Evolutionary conservation across 257 asterid species (phyloP).

Genomic region (Lavandula angustifolia): DNA sequence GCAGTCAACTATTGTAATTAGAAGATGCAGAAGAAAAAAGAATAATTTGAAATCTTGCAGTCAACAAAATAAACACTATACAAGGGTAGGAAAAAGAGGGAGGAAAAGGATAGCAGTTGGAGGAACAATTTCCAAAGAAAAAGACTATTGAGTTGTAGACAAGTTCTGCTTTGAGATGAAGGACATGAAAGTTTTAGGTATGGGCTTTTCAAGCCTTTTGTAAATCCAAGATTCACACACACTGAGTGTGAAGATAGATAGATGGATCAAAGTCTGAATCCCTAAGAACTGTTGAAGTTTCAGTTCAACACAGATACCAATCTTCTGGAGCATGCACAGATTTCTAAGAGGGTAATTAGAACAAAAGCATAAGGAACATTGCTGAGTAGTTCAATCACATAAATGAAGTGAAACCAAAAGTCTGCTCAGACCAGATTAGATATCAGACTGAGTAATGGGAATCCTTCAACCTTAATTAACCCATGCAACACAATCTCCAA

Average conservation of each 20-base stretch:
- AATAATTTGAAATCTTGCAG: no score
- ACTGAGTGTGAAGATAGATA: background rate
- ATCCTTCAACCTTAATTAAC: conserved; percentile 1
- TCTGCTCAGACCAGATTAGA: conserved; percentile 37
- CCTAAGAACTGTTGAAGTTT: conserved; percentile 39
- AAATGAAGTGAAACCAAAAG: conserved; percentile 46
- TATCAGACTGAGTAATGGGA: conserved; percentile 35
- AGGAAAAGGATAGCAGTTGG: background rate
- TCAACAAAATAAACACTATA: no score
- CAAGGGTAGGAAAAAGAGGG: background rate
- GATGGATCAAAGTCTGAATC: conserved; percentile 35
- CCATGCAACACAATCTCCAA: conserved; percentile 32
- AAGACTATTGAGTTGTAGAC: conserved; percentile 28
- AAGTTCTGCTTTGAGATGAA: conserved; percentile 32
- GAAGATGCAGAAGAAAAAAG: no score
- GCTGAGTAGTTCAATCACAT: conserved; percentile 74
- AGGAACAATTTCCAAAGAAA: conserved; percentile 42
- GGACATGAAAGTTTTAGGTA: conserved; percentile 39
- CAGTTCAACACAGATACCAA: conserved; percentile 49
- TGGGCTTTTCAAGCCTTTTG: conserved; percentile 38
- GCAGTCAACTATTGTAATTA: no score
- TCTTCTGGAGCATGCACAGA: conserved; percentile 35
- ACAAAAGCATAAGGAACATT: conserved; percentile 70
- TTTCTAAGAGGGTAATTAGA: conserved; percentile 39
- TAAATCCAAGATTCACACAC: background rate